phyloP scores from a whole-genome alignment of 306 rosid genomes.

The Acacia crassicarpa region DNA sequence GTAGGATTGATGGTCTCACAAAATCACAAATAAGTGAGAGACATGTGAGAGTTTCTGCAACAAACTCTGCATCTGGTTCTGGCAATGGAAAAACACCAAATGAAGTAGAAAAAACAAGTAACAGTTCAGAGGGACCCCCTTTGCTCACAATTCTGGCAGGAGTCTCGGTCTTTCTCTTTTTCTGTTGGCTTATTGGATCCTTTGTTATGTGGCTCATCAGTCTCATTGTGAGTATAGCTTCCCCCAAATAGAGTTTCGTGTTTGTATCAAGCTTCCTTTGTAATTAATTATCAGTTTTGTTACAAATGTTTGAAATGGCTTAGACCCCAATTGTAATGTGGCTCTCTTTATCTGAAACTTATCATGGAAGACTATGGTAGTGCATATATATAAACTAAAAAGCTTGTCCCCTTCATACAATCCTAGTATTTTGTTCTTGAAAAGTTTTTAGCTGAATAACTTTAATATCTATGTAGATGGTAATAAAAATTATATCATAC shows the following conservation, averaged over 20 bases:
- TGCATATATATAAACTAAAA: neutral
- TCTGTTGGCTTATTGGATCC: constrained; percentile 57
- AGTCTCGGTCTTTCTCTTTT: constrained; percentile 37
- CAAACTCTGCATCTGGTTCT: constrained; percentile 40
- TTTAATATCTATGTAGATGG: neutral
- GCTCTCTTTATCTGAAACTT: neutral
- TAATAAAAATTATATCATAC: neutral
- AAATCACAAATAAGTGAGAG: constrained; percentile 39
- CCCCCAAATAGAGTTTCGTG: constrained; percentile 33
- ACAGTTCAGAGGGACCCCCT: constrained; percentile 63
- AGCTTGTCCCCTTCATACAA: neutral
- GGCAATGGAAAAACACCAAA: constrained; percentile 30
- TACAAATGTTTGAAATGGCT: neutral
- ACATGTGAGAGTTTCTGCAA: constrained; percentile 39
- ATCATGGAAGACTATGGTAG: neutral
- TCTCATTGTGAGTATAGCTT: constrained; percentile 39
- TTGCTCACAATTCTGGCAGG: constrained; percentile 78
- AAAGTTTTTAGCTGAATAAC: neutral
- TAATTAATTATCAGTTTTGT: neutral
- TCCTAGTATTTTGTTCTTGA: neutral
- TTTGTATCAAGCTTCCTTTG: neutral
- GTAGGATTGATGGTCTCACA: constrained; percentile 41
- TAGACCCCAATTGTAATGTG: neutral
- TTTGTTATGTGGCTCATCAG: constrained; percentile 49
- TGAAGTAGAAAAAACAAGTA: constrained; percentile 34